Evolutionary conservation across 2,329 filamentous ascomycete genomes (phyloP), one percentile per base, ranked within the genome.

Genomic region (Amauroascus niger): DNA sequence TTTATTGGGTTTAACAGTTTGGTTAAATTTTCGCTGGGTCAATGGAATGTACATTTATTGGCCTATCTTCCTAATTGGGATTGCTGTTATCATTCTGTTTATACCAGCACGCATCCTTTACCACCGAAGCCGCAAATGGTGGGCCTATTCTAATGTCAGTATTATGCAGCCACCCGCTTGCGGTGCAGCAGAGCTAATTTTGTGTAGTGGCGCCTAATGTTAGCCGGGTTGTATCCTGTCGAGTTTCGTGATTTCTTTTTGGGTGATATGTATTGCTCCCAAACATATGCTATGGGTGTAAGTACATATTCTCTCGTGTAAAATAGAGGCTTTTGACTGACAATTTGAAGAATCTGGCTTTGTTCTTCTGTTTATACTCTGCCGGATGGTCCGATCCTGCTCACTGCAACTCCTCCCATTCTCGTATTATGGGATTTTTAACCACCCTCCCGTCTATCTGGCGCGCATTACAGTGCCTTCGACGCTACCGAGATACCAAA

Each of bases 221-320:
- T 91, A 47, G 88, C 91, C 13, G 90, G 90, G 3, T 67, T 95
- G 18, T 96, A 94, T 64, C 88, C 88, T 1, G 93, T 98, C 48
- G 91, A 97, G 67, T 98, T 97, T 67, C 82, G 90, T 55, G 93
- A 98, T 69, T 97, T 98, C 72, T 97, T 96, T 69, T 78, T 97
- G 0, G 93, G 93, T 50, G 93, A 98, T 67, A 96, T 97, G 77
- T 95, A 95, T 69, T 97, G 91, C 70, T 97, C 93, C 2, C 76
- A 95, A 53, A 95, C 90, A 5, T 98, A 98, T 69, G 80, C 85
- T 14, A 87, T 88, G 70, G 85, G 87, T 57, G 87, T 91, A 76
- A 74, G 86, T 80, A n/a, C n/a, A n/a, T n/a, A 40, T 28, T 37
- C 5, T n/a, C 20, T 22, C 4, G 11, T 41, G 5, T 28, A 6